A percentile compares a stretch with the other conserved stretches of the same genome.
These are phyloP conservation scores for Boletus subcaerulescens DNA, from an alignment of 768 basidiomycete genomes.

Conservation along the genomic window DNA sequence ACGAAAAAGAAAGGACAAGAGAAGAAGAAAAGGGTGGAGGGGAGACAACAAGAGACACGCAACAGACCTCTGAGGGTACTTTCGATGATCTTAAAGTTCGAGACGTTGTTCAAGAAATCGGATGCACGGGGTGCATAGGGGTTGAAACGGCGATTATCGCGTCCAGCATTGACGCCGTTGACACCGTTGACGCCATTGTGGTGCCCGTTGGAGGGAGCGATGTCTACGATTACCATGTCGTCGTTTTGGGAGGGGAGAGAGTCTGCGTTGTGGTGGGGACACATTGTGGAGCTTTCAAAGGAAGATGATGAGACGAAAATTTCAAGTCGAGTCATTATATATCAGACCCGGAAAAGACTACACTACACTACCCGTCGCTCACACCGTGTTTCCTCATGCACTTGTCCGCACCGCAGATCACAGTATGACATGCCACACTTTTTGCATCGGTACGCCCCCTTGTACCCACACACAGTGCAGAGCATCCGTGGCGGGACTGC, in stretches of 20 bases:
- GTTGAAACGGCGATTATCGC: conserved; percentile 50
- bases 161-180: conserved; percentile 34
- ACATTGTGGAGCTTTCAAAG: too few species aligned
- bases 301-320: too few species aligned
- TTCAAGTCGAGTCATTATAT: too few species aligned
- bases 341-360: too few species aligned
- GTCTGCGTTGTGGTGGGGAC: conserved; percentile 40
- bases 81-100: conserved; percentile 96
- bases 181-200: conserved; percentile 28
- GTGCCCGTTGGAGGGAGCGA: conserved; percentile 38
- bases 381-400: conserved; percentile 80
- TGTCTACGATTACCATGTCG: conserved; percentile 72
- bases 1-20: not conserved
- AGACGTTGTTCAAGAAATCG: conserved; percentile 90
- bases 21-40: not conserved
- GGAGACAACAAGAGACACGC: not conserved
- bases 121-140: conserved; percentile 89
- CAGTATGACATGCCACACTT: conserved; percentile 78
- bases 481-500: conserved; percentile 64
- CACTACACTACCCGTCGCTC: conserved; percentile 62
- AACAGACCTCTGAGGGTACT: conserved; percentile 87
- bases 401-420: conserved; percentile 64
- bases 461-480: conserved; percentile 87
- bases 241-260: conserved; percentile 38
- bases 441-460: conserved; percentile 75